Conservation (phyloP, 2,329 filamentous ascomycete species). For the Ascocoryne sarcoides region DNA sequence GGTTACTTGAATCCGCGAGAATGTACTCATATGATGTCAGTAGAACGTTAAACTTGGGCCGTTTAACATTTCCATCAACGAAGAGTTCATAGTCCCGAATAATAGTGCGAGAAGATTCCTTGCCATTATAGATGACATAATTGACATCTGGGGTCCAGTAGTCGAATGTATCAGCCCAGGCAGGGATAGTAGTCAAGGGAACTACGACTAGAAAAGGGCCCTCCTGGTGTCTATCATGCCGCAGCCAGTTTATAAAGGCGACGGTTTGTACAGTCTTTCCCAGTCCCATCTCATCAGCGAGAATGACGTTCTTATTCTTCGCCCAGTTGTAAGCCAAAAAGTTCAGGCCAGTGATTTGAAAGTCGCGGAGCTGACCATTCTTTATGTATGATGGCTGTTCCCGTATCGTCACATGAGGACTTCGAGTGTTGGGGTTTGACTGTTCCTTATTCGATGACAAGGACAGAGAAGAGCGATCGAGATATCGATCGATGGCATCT, state of each 20-base stretch:
- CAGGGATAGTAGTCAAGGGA: constrained; percentile 90
- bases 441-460: constrained; percentile 75
- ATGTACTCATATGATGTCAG: constrained; percentile 98
- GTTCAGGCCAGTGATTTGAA: constrained; percentile 89
- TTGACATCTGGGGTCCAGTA: constrained; percentile 93
- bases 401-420: constrained; percentile 63
- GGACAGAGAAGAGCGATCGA: constrained; percentile 73
- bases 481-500: constrained; percentile 81
- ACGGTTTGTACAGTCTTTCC: constrained; percentile 98
- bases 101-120: constrained; percentile 73
- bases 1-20: constrained; percentile 71
- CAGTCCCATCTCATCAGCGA: constrained; percentile 97
- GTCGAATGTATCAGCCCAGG: constrained; percentile 97
- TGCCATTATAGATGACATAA: constrained; percentile 93
- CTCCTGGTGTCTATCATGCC: constrained; percentile 80
- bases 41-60: constrained; percentile 94
- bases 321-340: constrained; percentile 97
- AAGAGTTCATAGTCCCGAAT: constrained; percentile 88
- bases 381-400: constrained; percentile 77
- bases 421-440: constrained; percentile 64
- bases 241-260: constrained; percentile 92
- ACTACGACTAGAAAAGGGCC: constrained; percentile 97
- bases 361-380: constrained; percentile 77
- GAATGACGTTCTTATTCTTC: constrained; percentile 85
- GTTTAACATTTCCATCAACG: constrained; percentile 74